Conservation (phyloP, 805 yeast species). For the Lachancea meyersii region DNA sequence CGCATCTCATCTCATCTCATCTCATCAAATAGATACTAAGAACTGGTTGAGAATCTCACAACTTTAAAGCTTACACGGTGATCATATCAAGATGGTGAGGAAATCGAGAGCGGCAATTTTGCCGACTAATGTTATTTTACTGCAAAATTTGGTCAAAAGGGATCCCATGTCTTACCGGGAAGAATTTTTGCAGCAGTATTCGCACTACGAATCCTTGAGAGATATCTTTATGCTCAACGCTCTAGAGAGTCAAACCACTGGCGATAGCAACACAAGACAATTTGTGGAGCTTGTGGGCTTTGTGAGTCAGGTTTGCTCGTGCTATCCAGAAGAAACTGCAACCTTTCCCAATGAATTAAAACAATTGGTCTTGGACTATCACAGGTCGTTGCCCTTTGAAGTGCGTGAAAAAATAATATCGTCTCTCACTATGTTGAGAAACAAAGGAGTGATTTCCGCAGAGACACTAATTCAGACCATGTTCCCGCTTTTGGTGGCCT, state of each 20-base stretch:
- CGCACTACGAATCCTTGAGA: slow-evolving; percentile 85
- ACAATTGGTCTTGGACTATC: slow-evolving; percentile 62
- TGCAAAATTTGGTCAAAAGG: slow-evolving; percentile 87
- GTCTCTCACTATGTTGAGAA: slow-evolving; percentile 82
- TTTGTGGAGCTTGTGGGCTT: slow-evolving; percentile 84
- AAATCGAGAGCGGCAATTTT: slow-evolving; percentile 86
- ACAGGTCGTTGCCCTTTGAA: slow-evolving; percentile 74
- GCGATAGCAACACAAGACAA: slow-evolving; percentile 34
- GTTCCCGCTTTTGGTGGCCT: slow-evolving; percentile 74
- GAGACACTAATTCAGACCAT: slow-evolving; percentile 79
- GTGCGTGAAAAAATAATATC: slow-evolving; percentile 88
- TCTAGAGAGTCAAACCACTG: slow-evolving; percentile 25
- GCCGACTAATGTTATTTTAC: slow-evolving; percentile 84
- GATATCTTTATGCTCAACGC: slow-evolving; percentile 73
- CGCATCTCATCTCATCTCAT: slow-evolving; percentile 26
- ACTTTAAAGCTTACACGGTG: too few relatives aligned
- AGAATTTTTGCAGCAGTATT: slow-evolving; percentile 86
- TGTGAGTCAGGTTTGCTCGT: slow-evolving; percentile 83
- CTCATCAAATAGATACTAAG: slow-evolving; percentile 2
- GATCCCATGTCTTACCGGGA: slow-evolving; percentile 93
- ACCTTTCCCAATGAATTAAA: slow-evolving; percentile 78
- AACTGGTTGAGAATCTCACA: background rate
- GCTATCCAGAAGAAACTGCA: slow-evolving; percentile 84
- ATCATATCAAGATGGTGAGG: slow-evolving; percentile 57
- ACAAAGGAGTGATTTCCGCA: slow-evolving; percentile 70